Percentiles rank a stretch among this genome's conserved stretches.
Evolutionary conservation across 2,329 filamentous ascomycete genomes (phyloP).

Genomic region (Fusarium cyanostomum): DNA sequence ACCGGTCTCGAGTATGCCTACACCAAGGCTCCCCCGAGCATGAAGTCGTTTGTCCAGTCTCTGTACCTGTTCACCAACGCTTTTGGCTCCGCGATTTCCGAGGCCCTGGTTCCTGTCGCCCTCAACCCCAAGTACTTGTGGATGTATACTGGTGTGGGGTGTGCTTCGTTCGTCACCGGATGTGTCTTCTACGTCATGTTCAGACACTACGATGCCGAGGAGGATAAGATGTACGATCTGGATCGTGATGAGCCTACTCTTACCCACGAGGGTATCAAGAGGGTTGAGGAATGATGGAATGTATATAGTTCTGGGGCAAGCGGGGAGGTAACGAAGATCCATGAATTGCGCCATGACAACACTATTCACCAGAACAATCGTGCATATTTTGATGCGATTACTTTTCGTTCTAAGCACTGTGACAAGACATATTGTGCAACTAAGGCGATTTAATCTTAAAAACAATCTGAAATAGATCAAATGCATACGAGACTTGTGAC

Average conservation of each 20-base stretch:
- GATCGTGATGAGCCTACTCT: conserved; percentile 48
- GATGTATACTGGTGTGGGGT: conserved; percentile 70
- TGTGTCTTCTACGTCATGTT: conserved; percentile 61
- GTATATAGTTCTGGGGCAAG: neutral
- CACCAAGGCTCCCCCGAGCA: conserved; percentile 75
- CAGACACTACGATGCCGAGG: conserved; percentile 50
- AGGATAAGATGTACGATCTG: conserved; percentile 52
- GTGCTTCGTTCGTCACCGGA: conserved; percentile 58
- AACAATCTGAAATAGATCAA: too few relatives aligned
- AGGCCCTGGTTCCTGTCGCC: conserved; percentile 67
- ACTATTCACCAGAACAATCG: too few relatives aligned
- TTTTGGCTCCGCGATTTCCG: conserved; percentile 66
- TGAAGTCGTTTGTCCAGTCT: conserved; percentile 70
- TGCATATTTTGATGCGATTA: too few relatives aligned
- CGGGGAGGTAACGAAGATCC: neutral
- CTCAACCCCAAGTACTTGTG: conserved; percentile 72
- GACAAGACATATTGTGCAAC: too few relatives aligned
- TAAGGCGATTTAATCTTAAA: too few relatives aligned
- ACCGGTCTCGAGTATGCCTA: conserved; percentile 78
- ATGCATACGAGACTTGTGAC: too few relatives aligned
- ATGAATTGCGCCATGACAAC: neutral
- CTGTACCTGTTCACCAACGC: conserved; percentile 70
- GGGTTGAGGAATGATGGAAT: conserved; percentile 27
- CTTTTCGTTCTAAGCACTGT: too few relatives aligned
- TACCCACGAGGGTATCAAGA: conserved; percentile 28